Conservation (phyloP, 2,329 filamentous ascomycete species). For the Onygenales sp. region DNA sequence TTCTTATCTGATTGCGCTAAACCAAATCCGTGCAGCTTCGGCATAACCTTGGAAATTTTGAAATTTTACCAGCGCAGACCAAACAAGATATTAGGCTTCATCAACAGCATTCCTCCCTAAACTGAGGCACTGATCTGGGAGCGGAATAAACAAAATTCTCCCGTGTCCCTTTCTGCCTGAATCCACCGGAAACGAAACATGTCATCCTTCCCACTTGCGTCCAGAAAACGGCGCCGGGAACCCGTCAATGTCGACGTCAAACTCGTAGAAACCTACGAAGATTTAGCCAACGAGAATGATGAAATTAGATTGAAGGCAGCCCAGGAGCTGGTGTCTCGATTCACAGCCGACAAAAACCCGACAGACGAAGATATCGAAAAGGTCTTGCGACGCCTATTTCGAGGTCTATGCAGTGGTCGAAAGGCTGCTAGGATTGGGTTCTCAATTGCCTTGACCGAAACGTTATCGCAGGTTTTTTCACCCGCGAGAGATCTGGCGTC, state of each 20-base stretch:
- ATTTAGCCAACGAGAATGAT: constrained; percentile 38
- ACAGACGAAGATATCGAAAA: constrained; percentile 33
- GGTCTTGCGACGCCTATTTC: constrained; percentile 57
- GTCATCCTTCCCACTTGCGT: neutral
- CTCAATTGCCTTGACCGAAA: constrained; percentile 76
- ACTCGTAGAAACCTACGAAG: constrained; percentile 40
- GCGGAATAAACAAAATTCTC: neutral
- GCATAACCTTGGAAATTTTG: constrained; percentile 1
- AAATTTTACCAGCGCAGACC: neutral
- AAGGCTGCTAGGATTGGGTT: constrained; percentile 86
- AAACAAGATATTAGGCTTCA: neutral
- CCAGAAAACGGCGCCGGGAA: constrained; percentile 32
- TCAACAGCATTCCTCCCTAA: neutral
- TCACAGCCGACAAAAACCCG: constrained; percentile 31
- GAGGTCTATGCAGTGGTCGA: constrained; percentile 78
- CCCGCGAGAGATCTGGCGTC: constrained; percentile 16
- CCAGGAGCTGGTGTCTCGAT: constrained; percentile 33
- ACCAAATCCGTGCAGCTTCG: neutral
- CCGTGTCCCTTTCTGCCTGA: neutral
- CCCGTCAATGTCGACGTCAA: constrained; percentile 34
- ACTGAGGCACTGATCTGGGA: neutral
- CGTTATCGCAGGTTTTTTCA: constrained; percentile 61
- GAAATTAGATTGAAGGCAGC: constrained; percentile 38
- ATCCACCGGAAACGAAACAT: neutral
- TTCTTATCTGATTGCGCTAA: neutral